Evolutionary conservation across 257 asterid genomes (phyloP).

Genomic region (Salvia splendens): DNA sequence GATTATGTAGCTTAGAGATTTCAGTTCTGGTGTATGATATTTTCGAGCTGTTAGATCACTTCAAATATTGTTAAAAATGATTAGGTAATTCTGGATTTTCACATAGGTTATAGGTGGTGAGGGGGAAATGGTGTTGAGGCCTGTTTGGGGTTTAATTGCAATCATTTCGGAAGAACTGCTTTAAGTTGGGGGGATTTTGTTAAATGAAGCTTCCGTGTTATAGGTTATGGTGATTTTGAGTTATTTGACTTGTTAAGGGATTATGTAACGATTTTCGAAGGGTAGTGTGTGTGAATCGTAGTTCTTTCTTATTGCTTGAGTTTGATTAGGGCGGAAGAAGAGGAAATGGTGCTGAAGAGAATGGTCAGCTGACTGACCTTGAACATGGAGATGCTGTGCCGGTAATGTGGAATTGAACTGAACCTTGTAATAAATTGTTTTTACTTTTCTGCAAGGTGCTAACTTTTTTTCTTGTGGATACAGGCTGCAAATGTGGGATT

Average conservation of each 20-base stretch:
- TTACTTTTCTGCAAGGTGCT: slow-evolving; percentile 17
- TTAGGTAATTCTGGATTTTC: slow-evolving; percentile 2
- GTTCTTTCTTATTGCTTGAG: slow-evolving; percentile 25
- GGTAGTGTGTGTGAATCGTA: neutral
- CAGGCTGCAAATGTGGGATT: slow-evolving; percentile 87
- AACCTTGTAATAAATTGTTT: slow-evolving; percentile 8
- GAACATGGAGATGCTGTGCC: slow-evolving; percentile 69
- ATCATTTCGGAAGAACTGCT: neutral
- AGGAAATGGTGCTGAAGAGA: slow-evolving; percentile 40
- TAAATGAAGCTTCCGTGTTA: neutral
- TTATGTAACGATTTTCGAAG: slow-evolving; percentile 12
- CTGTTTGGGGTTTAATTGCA: neutral
- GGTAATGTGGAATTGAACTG: slow-evolving; percentile 41
- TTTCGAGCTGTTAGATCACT: slow-evolving; percentile 13
- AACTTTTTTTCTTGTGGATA: slow-evolving; percentile 27
- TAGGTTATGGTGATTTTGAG: neutral
- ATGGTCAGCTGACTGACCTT: slow-evolving; percentile 62
- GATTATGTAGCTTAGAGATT: neutral
- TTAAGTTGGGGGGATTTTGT: slow-evolving; percentile 9
- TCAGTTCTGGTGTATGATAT: neutral
- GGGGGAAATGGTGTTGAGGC: neutral
- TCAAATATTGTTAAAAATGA: neutral
- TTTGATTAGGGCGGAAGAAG: slow-evolving; percentile 55
- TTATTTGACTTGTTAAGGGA: slow-evolving; percentile 1
- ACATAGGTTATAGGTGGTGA: neutral